Conservation (phyloP, 495 filamentous ascomycete genomes). For the Bacidia rubella region DNA sequence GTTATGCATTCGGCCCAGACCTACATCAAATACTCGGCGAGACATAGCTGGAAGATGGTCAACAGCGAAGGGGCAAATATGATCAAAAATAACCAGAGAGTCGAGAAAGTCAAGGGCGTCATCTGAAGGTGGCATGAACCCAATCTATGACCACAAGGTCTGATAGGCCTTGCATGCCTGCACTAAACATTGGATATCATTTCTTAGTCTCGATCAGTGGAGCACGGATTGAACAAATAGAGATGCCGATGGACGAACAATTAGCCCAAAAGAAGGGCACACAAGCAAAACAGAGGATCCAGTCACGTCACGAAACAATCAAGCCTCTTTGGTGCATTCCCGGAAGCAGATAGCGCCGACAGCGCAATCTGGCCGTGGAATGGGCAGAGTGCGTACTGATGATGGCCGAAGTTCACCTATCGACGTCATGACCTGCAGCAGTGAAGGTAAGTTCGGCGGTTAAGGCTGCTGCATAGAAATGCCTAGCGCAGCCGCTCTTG, state of each 20-base stretch:
- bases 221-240: neutral
- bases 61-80: slow-evolving; percentile 15
- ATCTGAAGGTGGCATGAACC: slow-evolving; percentile 16
- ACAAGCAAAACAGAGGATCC: too few relatives aligned
- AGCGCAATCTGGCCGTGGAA: too few relatives aligned
- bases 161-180: too few relatives aligned
- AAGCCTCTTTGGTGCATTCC: neutral
- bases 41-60: slow-evolving; percentile 18
- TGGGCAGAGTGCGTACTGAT: too few relatives aligned
- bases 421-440: neutral
- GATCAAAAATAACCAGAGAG: slow-evolving; percentile 17
- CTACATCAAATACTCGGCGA: slow-evolving; percentile 19
- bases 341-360: too few relatives aligned
- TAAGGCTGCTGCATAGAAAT: too few relatives aligned
- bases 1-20: slow-evolving; percentile 16
- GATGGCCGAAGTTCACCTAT: too few relatives aligned
- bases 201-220: too few relatives aligned
- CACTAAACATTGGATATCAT: too few relatives aligned
- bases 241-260: neutral
- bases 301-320: neutral
- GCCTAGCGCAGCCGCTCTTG: neutral
- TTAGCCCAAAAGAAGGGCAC: too few relatives aligned
- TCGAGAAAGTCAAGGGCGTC: slow-evolving; percentile 17
- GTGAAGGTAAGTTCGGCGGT: too few relatives aligned
- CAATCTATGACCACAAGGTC: neutral